Base-by-base conservation (phyloP, 208 protist species). In the Borovskyia barvae region DNA sequence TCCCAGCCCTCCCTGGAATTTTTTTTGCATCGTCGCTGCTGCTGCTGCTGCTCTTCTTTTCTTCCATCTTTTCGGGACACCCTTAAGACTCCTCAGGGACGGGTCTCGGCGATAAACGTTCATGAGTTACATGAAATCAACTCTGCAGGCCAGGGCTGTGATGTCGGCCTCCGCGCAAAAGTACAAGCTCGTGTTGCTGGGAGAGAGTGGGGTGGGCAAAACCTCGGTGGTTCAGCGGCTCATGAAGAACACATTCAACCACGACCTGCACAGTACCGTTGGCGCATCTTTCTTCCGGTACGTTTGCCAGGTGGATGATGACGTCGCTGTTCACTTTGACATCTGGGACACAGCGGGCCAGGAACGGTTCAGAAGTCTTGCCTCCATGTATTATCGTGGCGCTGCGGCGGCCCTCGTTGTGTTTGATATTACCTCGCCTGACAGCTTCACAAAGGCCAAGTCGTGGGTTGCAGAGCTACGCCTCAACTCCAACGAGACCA, bases 391-490 rank as follows among this genome's bases (percentile, higher is more conserved):
- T 71, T 97, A 97, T 75, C 81, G 92, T 46, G 87, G 88, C 3
- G 88, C 92, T 1, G 87, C 85, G 8, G 92, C 90, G 15, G 90
- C 90, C 24, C 62, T 99, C 5, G 81, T 99, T 0, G 96, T 98
- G 17, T 99, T 99, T 72, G 97, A 99, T 51, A 92, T 98, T 42
- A 97, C 95, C 24, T 90, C 97, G 50, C 61, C 81, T 49, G 91
- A 98, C 37, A 95, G 88, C 30, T 98, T 94, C 72, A 82, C 91
- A 43, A 96, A 90, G 43, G 97, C 97, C 29, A 92, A 97, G 65
- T 90, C 94, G 58, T 99, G 97, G 97, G 93, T 98, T 26, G 95
- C 91, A 19, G 97, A 99, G 80, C 82, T 99, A 45, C 66, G 90
- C 4, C 77, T 83, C 7, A 87, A 93, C 55, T 86, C 79, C 5